These are phyloP conservation scores for Rhizoctonia solani DNA, from an alignment of 1,284 basidiomycete genomes.

Conservation along the genomic window DNA sequence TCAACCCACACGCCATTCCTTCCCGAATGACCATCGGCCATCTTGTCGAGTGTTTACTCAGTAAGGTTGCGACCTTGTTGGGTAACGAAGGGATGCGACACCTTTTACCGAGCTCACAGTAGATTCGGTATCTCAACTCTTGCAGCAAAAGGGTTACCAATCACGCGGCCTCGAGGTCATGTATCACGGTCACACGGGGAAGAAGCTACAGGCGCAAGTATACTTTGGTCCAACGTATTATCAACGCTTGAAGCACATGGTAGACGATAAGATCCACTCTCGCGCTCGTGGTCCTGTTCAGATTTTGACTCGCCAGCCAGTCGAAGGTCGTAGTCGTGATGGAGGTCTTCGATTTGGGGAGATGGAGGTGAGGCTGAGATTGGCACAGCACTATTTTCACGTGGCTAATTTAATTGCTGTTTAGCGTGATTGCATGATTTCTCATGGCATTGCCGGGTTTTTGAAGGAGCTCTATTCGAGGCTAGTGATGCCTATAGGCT, in stretches of 20 bases:
- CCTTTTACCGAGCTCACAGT: conserved; percentile 99
- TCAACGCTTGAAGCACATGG: conserved; percentile 99
- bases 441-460: conserved; percentile 98
- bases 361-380: conserved; percentile 73
- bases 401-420: neutral
- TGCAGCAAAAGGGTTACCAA: conserved; percentile 88
- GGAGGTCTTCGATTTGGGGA: conserved; percentile 99
- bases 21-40: conserved; percentile 99
- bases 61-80: conserved; percentile 94
- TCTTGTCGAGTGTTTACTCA: conserved; percentile 96
- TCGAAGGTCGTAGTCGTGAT: conserved; percentile 98
- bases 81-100: conserved; percentile 98
- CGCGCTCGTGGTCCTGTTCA: conserved; percentile 96
- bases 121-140: conserved; percentile 85
- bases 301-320: conserved; percentile 96
- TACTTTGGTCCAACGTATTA: conserved; percentile 99
- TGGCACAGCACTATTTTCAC: neutral
- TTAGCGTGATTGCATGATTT: conserved; percentile 97
- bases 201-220: conserved; percentile 95
- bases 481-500: conserved; percentile 94
- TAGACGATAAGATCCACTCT: conserved; percentile 99
- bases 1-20: conserved; percentile 99
- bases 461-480: conserved; percentile 91
- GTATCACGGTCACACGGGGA: conserved; percentile 98
- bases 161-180: conserved; percentile 96